Evolutionary conservation across 202 grass and related monocot species (phyloP).

Genomic region (Carex sylvatica): DNA sequence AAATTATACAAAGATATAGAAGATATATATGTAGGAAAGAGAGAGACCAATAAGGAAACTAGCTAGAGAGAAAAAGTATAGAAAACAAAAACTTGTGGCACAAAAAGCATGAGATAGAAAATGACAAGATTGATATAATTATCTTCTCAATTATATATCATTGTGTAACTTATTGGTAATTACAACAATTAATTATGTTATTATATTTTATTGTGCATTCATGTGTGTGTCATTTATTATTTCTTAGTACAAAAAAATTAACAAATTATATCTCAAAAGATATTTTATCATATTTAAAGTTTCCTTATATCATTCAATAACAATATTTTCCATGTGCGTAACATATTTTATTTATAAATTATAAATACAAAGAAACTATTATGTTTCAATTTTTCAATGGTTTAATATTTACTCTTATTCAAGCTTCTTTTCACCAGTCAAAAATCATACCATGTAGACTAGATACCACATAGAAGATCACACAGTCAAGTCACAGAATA

Average conservation of each 20-base stretch:
- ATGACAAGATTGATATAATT: not conserved
- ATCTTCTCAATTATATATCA: not conserved
- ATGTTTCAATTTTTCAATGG: too few species aligned
- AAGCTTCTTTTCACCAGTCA: too few species aligned
- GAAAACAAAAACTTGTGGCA: not conserved
- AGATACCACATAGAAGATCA: not conserved
- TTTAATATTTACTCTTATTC: too few species aligned
- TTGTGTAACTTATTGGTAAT: not conserved
- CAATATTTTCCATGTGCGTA: not conserved
- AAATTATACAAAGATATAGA: not conserved
- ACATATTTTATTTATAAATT: not conserved
- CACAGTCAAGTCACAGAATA: conserved; percentile 16
- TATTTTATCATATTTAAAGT: too few species aligned
- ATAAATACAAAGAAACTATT: not conserved
- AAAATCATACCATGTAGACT: not conserved
- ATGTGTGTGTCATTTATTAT: not conserved
- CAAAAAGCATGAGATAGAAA: not conserved
- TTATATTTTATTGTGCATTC: not conserved
- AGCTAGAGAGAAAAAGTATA: not conserved
- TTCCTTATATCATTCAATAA: not conserved
- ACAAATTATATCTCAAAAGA: not conserved
- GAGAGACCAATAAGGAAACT: not conserved
- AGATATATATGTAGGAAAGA: not conserved
- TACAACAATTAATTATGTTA: not conserved
- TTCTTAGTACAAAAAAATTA: not conserved